A percentile compares a stretch with the other conserved stretches of the same genome.
These are phyloP conservation scores for Septoria linicola DNA, from an alignment of 2,329 filamentous ascomycete species.

Conservation along the genomic window DNA sequence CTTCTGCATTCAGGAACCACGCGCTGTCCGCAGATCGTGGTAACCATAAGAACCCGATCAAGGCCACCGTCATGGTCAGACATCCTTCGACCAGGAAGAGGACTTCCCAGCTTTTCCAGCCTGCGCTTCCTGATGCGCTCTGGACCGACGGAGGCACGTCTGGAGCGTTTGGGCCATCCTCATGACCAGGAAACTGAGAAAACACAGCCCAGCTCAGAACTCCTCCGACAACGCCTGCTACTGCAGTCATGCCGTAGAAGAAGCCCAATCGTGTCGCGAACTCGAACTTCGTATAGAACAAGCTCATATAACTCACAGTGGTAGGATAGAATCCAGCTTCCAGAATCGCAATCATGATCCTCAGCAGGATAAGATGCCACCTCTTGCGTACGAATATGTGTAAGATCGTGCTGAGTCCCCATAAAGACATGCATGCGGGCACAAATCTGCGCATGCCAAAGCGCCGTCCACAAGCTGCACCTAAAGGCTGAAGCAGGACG, in stretches of 20 bases:
- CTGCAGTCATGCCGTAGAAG: constrained; percentile 58
- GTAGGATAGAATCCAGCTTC: constrained; percentile 61
- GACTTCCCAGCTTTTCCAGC: constrained; percentile 53
- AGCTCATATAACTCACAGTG: constrained; percentile 57
- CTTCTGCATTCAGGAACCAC: constrained; percentile 52
- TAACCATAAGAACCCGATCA: constrained; percentile 52
- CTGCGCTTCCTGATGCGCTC: not conserved
- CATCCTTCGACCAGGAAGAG: constrained; percentile 52
- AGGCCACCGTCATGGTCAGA: constrained; percentile 48
- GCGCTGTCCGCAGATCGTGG: constrained; percentile 51
- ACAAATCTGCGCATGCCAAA: constrained; percentile 58
- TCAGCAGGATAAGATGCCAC: constrained; percentile 50
- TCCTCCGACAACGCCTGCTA: constrained; percentile 58
- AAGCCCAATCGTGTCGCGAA: constrained; percentile 55
- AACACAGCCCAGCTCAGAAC: constrained; percentile 54
- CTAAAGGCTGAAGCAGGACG: constrained; percentile 57
- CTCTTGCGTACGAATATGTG: constrained; percentile 48
- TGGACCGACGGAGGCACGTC: constrained; percentile 17
- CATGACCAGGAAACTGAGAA: constrained; percentile 39
- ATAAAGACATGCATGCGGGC: constrained; percentile 57
- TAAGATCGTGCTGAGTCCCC: constrained; percentile 51
- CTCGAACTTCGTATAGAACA: constrained; percentile 60
- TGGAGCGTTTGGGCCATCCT: constrained; percentile 2
- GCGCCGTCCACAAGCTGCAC: constrained; percentile 57
- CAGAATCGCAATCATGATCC: constrained; percentile 49